phyloP scores from a whole-genome alignment of 2,329 filamentous ascomycete species.

The Arthrobotrys megalospora region DNA sequence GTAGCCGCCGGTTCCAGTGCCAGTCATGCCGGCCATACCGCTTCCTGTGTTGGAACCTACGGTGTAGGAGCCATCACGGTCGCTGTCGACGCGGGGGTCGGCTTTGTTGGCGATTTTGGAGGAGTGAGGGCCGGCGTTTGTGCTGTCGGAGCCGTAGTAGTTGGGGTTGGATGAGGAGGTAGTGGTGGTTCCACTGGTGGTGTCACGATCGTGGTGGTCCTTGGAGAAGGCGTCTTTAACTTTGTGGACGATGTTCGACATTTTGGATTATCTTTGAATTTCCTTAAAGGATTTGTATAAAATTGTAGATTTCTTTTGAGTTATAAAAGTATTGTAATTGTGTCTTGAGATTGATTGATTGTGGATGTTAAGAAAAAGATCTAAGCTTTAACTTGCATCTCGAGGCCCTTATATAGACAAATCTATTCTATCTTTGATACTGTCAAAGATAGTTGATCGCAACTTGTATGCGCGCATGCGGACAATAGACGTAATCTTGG shows the following conservation, averaged over 20 bases:
- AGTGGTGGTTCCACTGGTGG: constrained; percentile 61
- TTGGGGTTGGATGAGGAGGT: constrained; percentile 37
- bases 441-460: background rate
- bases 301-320: constrained; percentile 3
- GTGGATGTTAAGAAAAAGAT: constrained; percentile 21
- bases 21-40: constrained; percentile 37
- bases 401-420: constrained; percentile 51
- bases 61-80: constrained; percentile 68
- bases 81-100: constrained; percentile 73
- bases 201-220: constrained; percentile 48
- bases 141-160: constrained; percentile 59
- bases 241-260: constrained; percentile 70
- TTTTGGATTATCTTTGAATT: constrained; percentile 65
- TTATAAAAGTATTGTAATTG: constrained; percentile 10
- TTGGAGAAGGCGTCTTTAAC: constrained; percentile 69
- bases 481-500: constrained; percentile 46
- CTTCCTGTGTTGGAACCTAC: constrained; percentile 60
- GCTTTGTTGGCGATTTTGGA: constrained; percentile 68
- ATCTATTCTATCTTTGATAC: constrained; percentile 3
- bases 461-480: constrained; percentile 6
- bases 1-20: constrained; percentile 62
- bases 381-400: background rate
- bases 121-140: constrained; percentile 62
- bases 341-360: constrained; percentile 20
- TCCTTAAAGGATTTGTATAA: constrained; percentile 18